Evolutionary conservation across 306 rosid genomes (phyloP), one percentile per base, ranked within the genome.

Genomic region (Fragaria vesca): DNA sequence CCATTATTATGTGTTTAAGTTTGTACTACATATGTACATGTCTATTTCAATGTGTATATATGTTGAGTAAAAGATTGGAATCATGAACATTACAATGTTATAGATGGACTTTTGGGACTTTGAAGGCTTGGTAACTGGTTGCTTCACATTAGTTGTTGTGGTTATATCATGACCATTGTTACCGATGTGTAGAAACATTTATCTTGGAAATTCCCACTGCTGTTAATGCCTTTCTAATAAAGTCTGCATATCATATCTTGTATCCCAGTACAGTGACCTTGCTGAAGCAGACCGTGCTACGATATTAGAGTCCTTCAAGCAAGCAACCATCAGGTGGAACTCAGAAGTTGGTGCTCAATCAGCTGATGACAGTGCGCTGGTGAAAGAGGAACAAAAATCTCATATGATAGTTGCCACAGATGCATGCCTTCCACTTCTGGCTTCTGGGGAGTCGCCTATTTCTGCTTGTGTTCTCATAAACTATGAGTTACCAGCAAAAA

Each of bases 181-280:
- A 58, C 12, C n/a, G 6, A 3, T 66, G 66, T 50, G 32, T 72
- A 30, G 30, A 60, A 67, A 58, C 21, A 18, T 16, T 24, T 69
- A 11, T 21, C 71, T n/a, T 42, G 69, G 12, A 62, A 28, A 8
- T 78, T 71, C 6, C 73, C 26, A 24, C 26, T 24, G 26, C 26
- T 46, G 43, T 51, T 13, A 4, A 4, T 68, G 76, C 51, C 20
- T 62, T 74, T 52, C 75, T 85, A 71, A 78, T 58, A 40, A 32
- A 28, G 45, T 36, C 11, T 72, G 72, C 69, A 4, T 51, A 26
- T 80, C 67, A 54, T 80, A 75, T 81, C 48, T 52, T 30, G 17
- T 40, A 34, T 85, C 57, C 62, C 92, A 95, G 97, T 88, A 95
- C 87, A 88, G 91, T 83, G 99, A 95, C 89, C 94, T 93, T n/a